These are phyloP conservation scores for Kluyveromyces lactis DNA, from an alignment of 805 yeast species.

Conservation along the genomic window DNA sequence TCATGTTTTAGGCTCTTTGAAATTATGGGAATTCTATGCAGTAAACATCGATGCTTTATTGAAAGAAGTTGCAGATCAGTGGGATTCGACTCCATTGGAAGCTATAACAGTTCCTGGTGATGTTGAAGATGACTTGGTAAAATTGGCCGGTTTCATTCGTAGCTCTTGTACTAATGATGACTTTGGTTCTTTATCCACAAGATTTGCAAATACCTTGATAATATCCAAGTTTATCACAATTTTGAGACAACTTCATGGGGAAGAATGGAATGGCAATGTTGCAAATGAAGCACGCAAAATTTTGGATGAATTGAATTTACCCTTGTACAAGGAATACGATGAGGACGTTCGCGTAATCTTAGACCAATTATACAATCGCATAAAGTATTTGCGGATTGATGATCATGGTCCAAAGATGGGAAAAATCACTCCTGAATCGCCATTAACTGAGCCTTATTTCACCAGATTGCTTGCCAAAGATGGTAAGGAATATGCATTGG, in stretches of 20 bases:
- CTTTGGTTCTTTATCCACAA: constrained; percentile 36
- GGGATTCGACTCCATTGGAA: constrained; percentile 23
- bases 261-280: constrained; percentile 27
- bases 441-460: constrained; percentile 82
- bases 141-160: constrained; percentile 42
- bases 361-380: constrained; percentile 66
- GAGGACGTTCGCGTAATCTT: constrained; percentile 58
- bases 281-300: constrained; percentile 40
- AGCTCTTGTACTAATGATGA: constrained; percentile 31
- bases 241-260: constrained; percentile 33
- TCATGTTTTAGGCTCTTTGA: constrained; percentile 57
- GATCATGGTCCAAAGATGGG: constrained; percentile 78
- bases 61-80: constrained; percentile 30
- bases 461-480: constrained; percentile 50
- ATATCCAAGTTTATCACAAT: constrained; percentile 43
- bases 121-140: constrained; percentile 31
- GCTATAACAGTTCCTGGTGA: constrained; percentile 39
- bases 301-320: constrained; percentile 69
- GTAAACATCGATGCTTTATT: constrained; percentile 45
- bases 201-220: constrained; percentile 51
- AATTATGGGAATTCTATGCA: constrained; percentile 85
- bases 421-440: constrained; percentile 43
- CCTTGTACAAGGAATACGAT: constrained; percentile 67
- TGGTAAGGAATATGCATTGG: constrained; percentile 63
- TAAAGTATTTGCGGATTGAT: constrained; percentile 68